Percentiles rank a stretch among this genome's conserved stretches.
These are phyloP conservation scores for Chlorella sp. DNA, from an alignment of 139 green algal species.

Conservation along the genomic window DNA sequence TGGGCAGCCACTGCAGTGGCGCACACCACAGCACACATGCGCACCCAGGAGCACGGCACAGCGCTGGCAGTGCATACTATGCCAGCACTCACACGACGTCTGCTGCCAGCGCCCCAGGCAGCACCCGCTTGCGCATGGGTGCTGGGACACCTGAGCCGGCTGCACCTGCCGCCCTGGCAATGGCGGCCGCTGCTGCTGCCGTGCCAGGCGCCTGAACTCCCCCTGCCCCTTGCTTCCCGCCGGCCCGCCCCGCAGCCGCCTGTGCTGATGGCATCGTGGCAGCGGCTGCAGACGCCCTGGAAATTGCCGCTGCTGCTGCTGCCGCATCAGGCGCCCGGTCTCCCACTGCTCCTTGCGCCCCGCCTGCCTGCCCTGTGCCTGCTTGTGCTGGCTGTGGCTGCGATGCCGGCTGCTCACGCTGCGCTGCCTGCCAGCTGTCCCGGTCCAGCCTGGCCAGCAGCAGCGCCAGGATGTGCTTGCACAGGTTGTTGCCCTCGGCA, in stretches of 20 bases:
- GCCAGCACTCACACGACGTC: not conserved
- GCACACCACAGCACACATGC: not conserved
- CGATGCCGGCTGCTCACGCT: not conserved
- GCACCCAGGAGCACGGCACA: not conserved
- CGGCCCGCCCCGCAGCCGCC: too few species aligned
- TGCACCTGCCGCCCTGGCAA: not conserved
- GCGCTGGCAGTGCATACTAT: not conserved
- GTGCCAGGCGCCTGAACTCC: not conserved
- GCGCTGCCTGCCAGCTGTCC: not conserved
- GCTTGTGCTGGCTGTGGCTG: not conserved
- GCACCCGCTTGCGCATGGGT: not conserved
- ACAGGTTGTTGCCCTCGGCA: not conserved
- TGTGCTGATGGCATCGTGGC: not conserved
- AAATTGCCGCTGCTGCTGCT: not conserved
- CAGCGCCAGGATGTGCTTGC: constrained; percentile 2
- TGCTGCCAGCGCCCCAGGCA: not conserved
- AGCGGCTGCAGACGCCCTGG: not conserved
- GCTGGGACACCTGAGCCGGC: not conserved
- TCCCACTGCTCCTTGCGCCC: not conserved
- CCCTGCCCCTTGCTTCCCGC: too few species aligned
- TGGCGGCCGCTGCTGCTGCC: not conserved
- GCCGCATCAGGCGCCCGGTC: not conserved
- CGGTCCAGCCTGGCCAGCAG: constrained; percentile 5
- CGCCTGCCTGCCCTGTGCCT: not conserved
- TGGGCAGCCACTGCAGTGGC: not conserved